Evolutionary conservation across 176 grass and related monocot species (phyloP), one percentile per base, ranked within the genome.

Genomic region (Calamus simplicifolius): DNA sequence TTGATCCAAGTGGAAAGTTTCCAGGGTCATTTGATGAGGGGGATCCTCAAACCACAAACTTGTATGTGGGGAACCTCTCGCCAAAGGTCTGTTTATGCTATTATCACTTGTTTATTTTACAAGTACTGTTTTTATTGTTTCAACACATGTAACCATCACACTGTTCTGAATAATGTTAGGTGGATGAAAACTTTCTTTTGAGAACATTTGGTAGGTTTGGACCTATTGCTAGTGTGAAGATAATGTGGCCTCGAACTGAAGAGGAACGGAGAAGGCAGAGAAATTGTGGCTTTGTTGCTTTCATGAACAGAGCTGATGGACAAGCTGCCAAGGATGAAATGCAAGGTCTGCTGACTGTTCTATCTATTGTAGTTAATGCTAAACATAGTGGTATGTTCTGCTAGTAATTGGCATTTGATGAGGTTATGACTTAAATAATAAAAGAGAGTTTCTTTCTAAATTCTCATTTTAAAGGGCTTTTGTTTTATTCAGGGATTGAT

Each of bases 211-310:
- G 93, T 57, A 77, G 93, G 66, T 98, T 98, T 80, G 93, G 93
- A 69, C 93, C 93, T 52, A 92, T 98, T 74, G 93, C 93, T 60
- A 98, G 93, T 73, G 87, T 98, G 64, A 98, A 98, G 70, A 98
- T 98, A 64, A 98, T 92, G 93, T 98, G 93, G 93, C 93, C 93
- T 72, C 79, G 93, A 67, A 98, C 93, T 52, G 93, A 98, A 78
- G 93, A 98, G 73, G 93, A 98, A 71, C 71, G 78, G 27, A 92
- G 79, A 74, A 85, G 93, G 73, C 87, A 98, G 75, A 83, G 93
- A 65, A 98, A 98, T 68, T 98, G 93, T 66, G 93, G 93, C 25
- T 98, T 98, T 74, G 93, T 98, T 88, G 93, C 93, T 58, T 98
- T 98, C 66, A 98, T 98, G 93, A 92, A 98, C 57, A 88, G 93